Evolutionary conservation across 352 stramenopile genomes (phyloP).

Genomic region (Paralagenidium karlingii): DNA sequence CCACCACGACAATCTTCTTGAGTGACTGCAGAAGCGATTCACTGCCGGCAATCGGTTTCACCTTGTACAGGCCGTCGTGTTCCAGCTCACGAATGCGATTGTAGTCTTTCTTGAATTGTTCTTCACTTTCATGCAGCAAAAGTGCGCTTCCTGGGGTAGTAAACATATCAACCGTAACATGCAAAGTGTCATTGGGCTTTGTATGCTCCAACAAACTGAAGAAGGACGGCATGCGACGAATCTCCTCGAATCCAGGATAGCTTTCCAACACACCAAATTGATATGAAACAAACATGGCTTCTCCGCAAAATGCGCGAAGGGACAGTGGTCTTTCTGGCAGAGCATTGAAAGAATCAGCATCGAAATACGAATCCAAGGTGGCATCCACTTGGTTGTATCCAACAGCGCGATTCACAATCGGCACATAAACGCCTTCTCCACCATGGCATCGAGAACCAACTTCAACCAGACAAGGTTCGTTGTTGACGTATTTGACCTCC

Average conservation of each 20-base stretch:
- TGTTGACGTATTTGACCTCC: conserved; percentile 76
- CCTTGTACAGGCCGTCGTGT: conserved; percentile 44
- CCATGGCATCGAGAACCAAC: conserved; percentile 92
- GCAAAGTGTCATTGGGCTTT: conserved; percentile 38
- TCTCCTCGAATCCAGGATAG: conserved; percentile 76
- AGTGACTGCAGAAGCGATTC: conserved; percentile 3
- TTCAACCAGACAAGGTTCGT: conserved; percentile 88
- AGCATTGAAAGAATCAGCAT: conserved; percentile 40
- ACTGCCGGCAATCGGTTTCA: conserved; percentile 4
- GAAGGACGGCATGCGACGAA: conserved; percentile 80
- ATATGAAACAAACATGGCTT: conserved; percentile 89
- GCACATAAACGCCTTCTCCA: conserved; percentile 87
- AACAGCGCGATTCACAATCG: conserved; percentile 80
- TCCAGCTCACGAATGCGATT: conserved; percentile 76
- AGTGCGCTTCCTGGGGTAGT: conserved; percentile 75
- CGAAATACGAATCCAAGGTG: conserved; percentile 81
- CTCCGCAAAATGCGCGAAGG: conserved; percentile 73
- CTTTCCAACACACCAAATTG: conserved; percentile 68
- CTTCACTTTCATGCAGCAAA: conserved; percentile 65
- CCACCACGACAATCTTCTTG: conserved; percentile 82
- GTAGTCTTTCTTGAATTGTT: conserved; percentile 74
- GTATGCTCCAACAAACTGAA: conserved; percentile 67
- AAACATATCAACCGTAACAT: conserved; percentile 85
- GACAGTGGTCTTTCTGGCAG: conserved; percentile 33
- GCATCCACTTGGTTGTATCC: conserved; percentile 90